phyloP scores from a whole-genome alignment of 371 early-diverging fungal species.

The Mortierella sp. region DNA sequence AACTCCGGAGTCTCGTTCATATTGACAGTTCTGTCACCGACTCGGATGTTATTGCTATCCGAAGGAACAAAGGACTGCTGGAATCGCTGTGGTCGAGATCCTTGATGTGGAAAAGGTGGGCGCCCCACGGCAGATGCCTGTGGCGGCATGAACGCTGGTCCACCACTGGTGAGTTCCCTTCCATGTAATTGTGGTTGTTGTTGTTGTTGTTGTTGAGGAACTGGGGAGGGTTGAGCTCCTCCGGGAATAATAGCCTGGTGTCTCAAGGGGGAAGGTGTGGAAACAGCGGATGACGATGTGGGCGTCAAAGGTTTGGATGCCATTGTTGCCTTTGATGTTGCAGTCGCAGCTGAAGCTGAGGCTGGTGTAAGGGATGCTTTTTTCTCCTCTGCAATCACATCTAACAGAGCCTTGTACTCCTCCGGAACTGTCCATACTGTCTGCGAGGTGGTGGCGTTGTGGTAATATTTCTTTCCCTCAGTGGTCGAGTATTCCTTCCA shows the following conservation, averaged over 20 bases:
- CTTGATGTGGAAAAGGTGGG: constrained; percentile 24
- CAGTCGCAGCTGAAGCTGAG: neutral
- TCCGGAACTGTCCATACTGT: constrained; percentile 90
- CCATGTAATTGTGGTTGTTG: neutral
- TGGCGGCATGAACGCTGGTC: constrained; percentile 13
- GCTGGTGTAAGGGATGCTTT: constrained; percentile 48
- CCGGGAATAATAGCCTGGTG: constrained; percentile 27
- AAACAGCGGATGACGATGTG: constrained; percentile 30
- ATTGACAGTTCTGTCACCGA: constrained; percentile 18
- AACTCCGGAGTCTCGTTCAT: constrained; percentile 64
- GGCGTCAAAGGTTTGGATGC: constrained; percentile 19
- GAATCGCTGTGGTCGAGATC: constrained; percentile 32
- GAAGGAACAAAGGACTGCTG: constrained; percentile 30
- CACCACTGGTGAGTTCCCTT: neutral
- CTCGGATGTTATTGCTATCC: constrained; percentile 4
- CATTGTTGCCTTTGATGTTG: neutral
- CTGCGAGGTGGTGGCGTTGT: constrained; percentile 82
- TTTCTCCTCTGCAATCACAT: constrained; percentile 57
- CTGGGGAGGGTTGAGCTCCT: constrained; percentile 9
- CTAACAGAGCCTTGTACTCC: constrained; percentile 71
- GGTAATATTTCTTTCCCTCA: constrained; percentile 91
- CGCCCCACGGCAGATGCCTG: constrained; percentile 14
- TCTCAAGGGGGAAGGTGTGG: constrained; percentile 39
- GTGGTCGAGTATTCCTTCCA: constrained; percentile 93
- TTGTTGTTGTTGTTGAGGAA: constrained; percentile 13